These are phyloP conservation scores for Xerocomus nothofagi DNA, from an alignment of 1,284 basidiomycete genomes.

Conservation along the genomic window DNA sequence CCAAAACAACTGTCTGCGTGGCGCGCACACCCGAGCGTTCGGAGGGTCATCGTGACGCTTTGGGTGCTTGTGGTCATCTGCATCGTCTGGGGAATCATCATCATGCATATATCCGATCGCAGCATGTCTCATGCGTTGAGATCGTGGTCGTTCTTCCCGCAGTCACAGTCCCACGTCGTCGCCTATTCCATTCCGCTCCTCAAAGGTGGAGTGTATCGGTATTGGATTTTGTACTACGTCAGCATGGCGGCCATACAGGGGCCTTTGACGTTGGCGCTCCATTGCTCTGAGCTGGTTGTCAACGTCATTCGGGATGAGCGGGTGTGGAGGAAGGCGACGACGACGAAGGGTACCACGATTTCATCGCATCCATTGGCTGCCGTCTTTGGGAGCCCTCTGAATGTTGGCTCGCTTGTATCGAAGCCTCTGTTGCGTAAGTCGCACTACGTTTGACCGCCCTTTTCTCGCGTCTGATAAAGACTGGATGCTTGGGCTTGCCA, in stretches of 20 bases:
- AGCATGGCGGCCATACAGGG: conserved; percentile 30
- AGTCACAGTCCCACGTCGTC: conserved; percentile 21
- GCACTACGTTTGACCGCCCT: too few species aligned
- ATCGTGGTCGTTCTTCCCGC: conserved; percentile 32
- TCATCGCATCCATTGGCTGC: conserved; percentile 23
- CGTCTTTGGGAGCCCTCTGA: conserved; percentile 21
- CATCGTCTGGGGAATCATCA: conserved; percentile 24
- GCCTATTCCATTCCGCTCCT: conserved; percentile 28
- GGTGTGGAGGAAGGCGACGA: conserved; percentile 28
- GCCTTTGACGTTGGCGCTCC: conserved; percentile 31
- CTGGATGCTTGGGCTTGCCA: conserved; percentile 37
- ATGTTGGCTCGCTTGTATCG: conserved; percentile 14
- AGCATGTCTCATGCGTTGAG: conserved; percentile 7
- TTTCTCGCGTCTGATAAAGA: conserved; percentile 16
- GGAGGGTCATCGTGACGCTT: conserved; percentile 20
- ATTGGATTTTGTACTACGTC: conserved; percentile 31
- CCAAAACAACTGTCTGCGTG: conserved; percentile 30
- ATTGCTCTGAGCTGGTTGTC: conserved; percentile 32
- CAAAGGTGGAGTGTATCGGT: conserved; percentile 18
- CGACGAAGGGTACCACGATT: conserved; percentile 11
- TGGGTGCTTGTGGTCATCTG: conserved; percentile 25
- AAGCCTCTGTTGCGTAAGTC: conserved; percentile 33
- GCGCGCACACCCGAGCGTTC: conserved; percentile 23
- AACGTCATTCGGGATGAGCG: conserved; percentile 33
- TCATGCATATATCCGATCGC: conserved; percentile 17